phyloP scores from a whole-genome alignment of 768 basidiomycete genomes.

The Pleurotus tuber-regium region DNA sequence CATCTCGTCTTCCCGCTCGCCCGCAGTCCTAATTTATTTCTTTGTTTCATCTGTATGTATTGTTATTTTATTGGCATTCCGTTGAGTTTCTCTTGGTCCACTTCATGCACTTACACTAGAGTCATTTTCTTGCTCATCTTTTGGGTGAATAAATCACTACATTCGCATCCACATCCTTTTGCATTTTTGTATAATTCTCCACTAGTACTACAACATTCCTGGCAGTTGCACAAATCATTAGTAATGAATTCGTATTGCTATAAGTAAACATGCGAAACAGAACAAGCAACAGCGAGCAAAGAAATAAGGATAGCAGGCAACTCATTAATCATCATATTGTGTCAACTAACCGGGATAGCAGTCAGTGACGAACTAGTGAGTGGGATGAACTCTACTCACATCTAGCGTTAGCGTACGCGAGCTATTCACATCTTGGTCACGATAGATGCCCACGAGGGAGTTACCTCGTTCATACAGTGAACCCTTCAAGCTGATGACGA shows the following conservation, averaged over 20 bases:
- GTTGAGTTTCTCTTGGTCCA: too few relatives aligned
- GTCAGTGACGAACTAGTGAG: background rate
- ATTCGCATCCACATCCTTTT: background rate
- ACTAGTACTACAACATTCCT: slow-evolving; percentile 5
- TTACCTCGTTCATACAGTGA: slow-evolving; percentile 89
- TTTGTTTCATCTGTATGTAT: slow-evolving; percentile 7
- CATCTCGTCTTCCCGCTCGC: slow-evolving; percentile 19
- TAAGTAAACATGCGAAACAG: background rate
- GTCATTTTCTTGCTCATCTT: background rate
- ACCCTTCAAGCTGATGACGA: slow-evolving; percentile 96
- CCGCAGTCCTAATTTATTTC: slow-evolving; percentile 11
- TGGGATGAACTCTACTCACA: slow-evolving; percentile 41
- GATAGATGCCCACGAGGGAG: slow-evolving; percentile 90
- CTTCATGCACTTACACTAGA: slow-evolving; percentile 4
- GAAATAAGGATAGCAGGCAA: background rate
- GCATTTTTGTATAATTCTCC: slow-evolving; percentile 8
- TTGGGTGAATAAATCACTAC: background rate
- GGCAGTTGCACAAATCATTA: slow-evolving; percentile 1
- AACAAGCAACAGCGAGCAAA: background rate
- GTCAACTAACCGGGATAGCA: slow-evolving; percentile 40
- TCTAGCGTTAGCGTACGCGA: slow-evolving; percentile 91
- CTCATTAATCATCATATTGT: slow-evolving; percentile 55
- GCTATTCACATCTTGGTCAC: slow-evolving; percentile 92
- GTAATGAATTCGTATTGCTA: slow-evolving; percentile 1
- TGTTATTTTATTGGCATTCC: slow-evolving; percentile 6